Conservation (phyloP, 2,329 filamentous ascomycete genomes). For the Aspergillus felis region DNA sequence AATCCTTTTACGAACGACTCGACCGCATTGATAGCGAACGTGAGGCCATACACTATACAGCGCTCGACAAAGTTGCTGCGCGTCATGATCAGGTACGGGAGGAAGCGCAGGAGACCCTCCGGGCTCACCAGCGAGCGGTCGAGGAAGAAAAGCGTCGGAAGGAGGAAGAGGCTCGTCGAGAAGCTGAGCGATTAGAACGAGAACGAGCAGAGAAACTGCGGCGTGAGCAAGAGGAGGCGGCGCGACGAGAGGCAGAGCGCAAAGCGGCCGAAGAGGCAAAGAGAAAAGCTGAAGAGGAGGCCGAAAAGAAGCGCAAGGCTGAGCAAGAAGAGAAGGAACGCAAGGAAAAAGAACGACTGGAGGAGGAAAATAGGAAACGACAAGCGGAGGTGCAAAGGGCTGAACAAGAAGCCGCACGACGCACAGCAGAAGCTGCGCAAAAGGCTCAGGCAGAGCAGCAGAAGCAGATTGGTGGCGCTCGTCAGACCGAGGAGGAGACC, state of each 20-base stretch:
- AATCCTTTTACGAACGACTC: slow-evolving; percentile 53
- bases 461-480: slow-evolving; percentile 24
- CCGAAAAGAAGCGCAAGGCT: slow-evolving; percentile 36
- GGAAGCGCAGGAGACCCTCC: slow-evolving; percentile 52
- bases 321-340: slow-evolving; percentile 31
- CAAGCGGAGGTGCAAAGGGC: slow-evolving; percentile 27
- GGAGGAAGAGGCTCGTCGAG: slow-evolving; percentile 34
- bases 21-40: slow-evolving; percentile 61
- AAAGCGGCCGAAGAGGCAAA: slow-evolving; percentile 40
- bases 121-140: slow-evolving; percentile 42
- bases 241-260: slow-evolving; percentile 38
- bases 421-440: slow-evolving; percentile 20
- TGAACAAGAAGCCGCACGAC: slow-evolving; percentile 27
- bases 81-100: slow-evolving; percentile 63
- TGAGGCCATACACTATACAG: slow-evolving; percentile 60
- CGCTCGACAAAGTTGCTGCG: slow-evolving; percentile 61
- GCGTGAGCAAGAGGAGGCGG: slow-evolving; percentile 34
- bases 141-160: slow-evolving; percentile 35
- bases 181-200: slow-evolving; percentile 31
- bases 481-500: slow-evolving; percentile 35
- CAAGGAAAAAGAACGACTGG: slow-evolving; percentile 29
- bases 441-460: slow-evolving; percentile 27
- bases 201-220: slow-evolving; percentile 31
- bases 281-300: slow-evolving; percentile 30
- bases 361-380: slow-evolving; percentile 30